Evolutionary conservation across 208 protist genomes (phyloP).

Genomic region (Acanthamoeba royreba): DNA sequence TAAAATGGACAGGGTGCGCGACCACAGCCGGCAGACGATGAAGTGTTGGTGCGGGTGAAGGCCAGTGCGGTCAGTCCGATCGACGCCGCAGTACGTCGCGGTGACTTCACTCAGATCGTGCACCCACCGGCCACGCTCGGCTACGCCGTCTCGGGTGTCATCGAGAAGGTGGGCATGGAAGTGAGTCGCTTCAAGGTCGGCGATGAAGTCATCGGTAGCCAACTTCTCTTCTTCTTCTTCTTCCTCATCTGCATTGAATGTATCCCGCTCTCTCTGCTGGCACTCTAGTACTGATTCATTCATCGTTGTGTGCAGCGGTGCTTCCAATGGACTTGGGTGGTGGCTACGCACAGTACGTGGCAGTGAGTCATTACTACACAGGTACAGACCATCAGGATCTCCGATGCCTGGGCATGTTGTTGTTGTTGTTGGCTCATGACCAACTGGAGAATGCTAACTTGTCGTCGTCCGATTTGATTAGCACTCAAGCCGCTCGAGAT

Average conservation of each 20-base stretch:
- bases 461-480: no score
- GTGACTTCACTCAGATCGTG: background rate
- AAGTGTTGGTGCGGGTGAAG: constrained; percentile 29
- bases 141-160: constrained; percentile 6
- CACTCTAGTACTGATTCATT: background rate
- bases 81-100: background rate
- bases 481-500: background rate
- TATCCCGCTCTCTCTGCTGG: background rate
- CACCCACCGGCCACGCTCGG: background rate
- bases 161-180: background rate
- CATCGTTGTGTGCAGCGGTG: background rate
- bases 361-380: background rate
- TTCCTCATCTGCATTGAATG: background rate
- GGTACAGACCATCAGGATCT: background rate
- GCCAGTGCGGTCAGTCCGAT: background rate
- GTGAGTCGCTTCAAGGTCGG: background rate
- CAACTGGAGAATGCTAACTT: background rate
- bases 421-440: no score
- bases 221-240: background rate
- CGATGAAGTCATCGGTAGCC: background rate
- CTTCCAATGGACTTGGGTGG: background rate
- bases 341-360: background rate
- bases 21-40: background rate
- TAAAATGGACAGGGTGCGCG: background rate
- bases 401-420: background rate